phyloP scores from a whole-genome alignment of 306 rosid genomes.

The Medicago lupulina region DNA sequence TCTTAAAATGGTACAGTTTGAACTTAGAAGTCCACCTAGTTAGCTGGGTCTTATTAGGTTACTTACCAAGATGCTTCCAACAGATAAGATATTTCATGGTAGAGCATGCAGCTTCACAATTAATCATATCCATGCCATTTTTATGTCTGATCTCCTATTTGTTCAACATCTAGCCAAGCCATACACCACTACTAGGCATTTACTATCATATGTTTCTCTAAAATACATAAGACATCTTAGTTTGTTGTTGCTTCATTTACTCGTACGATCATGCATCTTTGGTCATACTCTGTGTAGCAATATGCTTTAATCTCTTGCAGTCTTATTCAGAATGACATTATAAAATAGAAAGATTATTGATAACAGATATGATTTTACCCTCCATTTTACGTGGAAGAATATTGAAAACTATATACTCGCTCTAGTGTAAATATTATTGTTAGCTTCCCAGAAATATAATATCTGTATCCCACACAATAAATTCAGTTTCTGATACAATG shows the following conservation, averaged over 20 bases:
- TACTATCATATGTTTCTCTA: neutral
- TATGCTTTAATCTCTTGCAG: neutral
- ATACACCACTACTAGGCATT: conserved; percentile 1
- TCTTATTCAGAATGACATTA: neutral
- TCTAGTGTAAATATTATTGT: conserved; percentile 7
- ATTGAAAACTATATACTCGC: neutral
- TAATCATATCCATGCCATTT: conserved; percentile 19
- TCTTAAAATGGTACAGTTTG: conserved; percentile 11
- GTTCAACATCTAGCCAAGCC: conserved; percentile 6
- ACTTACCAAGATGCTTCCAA: conserved; percentile 15
- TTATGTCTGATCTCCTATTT: conserved; percentile 16
- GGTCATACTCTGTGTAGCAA: neutral
- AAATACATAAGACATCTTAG: conserved; percentile 6
- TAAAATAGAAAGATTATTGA: conserved; percentile 2
- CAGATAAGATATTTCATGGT: conserved; percentile 26
- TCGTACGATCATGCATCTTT: neutral
- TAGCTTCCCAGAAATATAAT: neutral
- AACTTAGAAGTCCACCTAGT: conserved; percentile 14
- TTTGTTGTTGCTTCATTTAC: neutral
- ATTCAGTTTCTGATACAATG: conserved; percentile 17
- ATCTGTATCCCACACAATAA: neutral
- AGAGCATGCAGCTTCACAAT: conserved; percentile 12
- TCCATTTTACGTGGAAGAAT: conserved; percentile 4
- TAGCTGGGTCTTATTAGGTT: conserved; percentile 12
- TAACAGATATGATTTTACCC: neutral